Conservation (phyloP, 106 monocot species). For the Dendrobium huoshanense region DNA sequence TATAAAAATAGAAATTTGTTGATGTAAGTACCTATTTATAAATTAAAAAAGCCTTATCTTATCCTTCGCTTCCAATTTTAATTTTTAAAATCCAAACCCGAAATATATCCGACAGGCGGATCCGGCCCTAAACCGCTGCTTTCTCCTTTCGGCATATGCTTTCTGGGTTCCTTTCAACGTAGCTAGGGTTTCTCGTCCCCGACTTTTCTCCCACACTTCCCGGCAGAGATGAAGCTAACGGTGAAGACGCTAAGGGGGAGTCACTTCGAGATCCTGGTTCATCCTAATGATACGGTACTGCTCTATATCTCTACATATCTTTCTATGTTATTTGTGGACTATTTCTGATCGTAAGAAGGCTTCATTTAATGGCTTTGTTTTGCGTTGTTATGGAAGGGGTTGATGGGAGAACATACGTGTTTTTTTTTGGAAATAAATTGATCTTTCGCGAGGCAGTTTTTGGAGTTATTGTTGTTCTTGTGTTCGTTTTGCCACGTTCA, state of each 20-base stretch:
- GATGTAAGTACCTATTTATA: no score
- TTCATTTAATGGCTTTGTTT: not conserved
- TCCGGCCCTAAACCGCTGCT: not conserved
- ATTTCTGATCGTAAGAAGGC: not conserved
- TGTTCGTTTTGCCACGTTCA: not conserved
- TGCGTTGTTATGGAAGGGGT: not conserved
- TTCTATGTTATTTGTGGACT: not conserved
- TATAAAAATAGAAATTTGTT: no score
- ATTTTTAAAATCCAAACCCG: no score
- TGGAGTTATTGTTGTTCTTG: not conserved
- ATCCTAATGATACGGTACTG: slow-evolving; percentile 20
- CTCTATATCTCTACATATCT: not conserved
- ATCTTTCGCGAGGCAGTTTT: not conserved
- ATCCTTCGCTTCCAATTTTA: no score
- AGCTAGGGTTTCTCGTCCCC: slow-evolving; percentile 7
- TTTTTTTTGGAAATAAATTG: not conserved
- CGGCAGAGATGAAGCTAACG: slow-evolving; percentile 20
- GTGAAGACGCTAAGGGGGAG: slow-evolving; percentile 25
- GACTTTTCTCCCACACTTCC: not conserved
- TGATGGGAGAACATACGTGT: not conserved
- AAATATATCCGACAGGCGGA: not conserved
- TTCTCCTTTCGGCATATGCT: no score
- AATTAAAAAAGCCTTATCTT: no score
- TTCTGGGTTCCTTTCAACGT: not conserved
- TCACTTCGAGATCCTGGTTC: slow-evolving; percentile 24